Evolutionary conservation across 2,329 filamentous ascomycete genomes (phyloP).

Genomic region (Geoglossum cookeanum): DNA sequence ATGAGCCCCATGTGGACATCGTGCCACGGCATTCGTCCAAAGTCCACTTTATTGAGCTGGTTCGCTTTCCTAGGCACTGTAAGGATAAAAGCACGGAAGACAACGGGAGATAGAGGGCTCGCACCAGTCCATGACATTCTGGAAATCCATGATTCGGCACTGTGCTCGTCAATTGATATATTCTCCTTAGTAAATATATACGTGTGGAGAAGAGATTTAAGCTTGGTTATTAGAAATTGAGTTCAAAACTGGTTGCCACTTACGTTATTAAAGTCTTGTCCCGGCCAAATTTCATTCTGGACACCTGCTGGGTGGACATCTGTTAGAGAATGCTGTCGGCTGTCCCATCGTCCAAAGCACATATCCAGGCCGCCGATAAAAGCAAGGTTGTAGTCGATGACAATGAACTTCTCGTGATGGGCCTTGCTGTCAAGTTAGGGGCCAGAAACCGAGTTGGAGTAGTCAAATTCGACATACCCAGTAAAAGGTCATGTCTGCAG

Average conservation of each 20-base stretch:
- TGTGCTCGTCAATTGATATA: neutral
- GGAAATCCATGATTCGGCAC: constrained; percentile 87
- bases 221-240: neutral
- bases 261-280: constrained; percentile 87
- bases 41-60: constrained; percentile 77
- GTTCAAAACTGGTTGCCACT: neutral
- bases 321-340: constrained; percentile 62
- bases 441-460: neutral
- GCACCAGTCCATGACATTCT: constrained; percentile 62
- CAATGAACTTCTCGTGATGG: constrained; percentile 94
- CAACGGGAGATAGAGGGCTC: neutral
- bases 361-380: constrained; percentile 91
- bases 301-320: constrained; percentile 78
- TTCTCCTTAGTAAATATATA: neutral
- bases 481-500: constrained; percentile 90
- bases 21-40: constrained; percentile 95
- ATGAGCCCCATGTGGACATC: constrained; percentile 86
- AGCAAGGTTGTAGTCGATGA: constrained; percentile 76
- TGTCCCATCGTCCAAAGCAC: constrained; percentile 91
- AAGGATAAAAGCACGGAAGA: neutral
- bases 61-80: constrained; percentile 50
- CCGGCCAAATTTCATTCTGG: constrained; percentile 71
- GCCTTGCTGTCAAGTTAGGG: constrained; percentile 28
- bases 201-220: neutral
- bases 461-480: constrained; percentile 31